Evolutionary conservation across 73 alveolate species (phyloP).

Genomic region (Paramecium biaurelia): DNA sequence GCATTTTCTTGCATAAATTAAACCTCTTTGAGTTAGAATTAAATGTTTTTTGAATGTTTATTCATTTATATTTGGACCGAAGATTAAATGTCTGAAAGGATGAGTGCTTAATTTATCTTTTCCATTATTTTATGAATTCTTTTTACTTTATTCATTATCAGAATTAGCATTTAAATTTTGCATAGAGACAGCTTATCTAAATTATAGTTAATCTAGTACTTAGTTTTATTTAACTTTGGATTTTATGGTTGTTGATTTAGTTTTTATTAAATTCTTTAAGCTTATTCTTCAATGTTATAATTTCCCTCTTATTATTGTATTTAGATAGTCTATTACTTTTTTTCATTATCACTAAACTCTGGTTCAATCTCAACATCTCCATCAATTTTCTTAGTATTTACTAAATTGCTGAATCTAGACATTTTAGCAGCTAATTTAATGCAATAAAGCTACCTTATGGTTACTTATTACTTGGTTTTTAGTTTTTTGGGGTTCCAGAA

Average conservation of each 20-base stretch:
- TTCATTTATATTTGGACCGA: constrained; percentile 37
- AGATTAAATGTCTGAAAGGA: constrained; percentile 39
- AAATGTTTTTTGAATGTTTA: constrained; percentile 36
- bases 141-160: constrained; percentile 36
- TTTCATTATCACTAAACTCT: constrained; percentile 25
- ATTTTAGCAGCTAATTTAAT: neutral
- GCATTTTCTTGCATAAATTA: constrained; percentile 57
- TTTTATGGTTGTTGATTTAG: neutral
- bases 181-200: constrained; percentile 1
- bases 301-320: neutral
- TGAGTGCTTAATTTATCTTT: constrained; percentile 28
- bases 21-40: constrained; percentile 55
- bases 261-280: neutral
- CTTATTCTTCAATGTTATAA: constrained; percentile 42
- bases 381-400: neutral
- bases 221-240: neutral
- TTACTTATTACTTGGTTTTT: neutral
- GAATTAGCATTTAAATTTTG: neutral
- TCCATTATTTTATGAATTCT: neutral
- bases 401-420: constrained; percentile 21
- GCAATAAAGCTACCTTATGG: neutral
- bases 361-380: constrained; percentile 35
- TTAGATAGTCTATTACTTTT: neutral
- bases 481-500: constrained; percentile 15
- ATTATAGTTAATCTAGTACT: neutral